Conservation (phyloP, 495 filamentous ascomycete genomes). For the Eremomyces bilateralis region DNA sequence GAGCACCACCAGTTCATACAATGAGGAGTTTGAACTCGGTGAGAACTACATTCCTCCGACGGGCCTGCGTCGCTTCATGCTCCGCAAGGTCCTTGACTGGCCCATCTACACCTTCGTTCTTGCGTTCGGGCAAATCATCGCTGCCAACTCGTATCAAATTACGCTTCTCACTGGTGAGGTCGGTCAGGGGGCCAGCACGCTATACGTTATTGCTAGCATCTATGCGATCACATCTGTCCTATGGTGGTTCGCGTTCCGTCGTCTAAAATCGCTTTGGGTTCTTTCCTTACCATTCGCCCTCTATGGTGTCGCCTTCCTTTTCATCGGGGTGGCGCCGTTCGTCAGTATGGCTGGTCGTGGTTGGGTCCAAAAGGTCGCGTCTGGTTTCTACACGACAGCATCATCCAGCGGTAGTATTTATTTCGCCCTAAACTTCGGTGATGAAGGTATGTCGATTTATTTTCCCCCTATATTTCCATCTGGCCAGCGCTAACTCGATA, state of each 20-base stretch:
- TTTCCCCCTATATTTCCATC: background rate
- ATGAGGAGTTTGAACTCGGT: slow-evolving; percentile 43
- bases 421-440: slow-evolving; percentile 48
- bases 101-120: slow-evolving; percentile 51
- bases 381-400: slow-evolving; percentile 35
- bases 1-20: too few species aligned
- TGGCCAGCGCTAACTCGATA: background rate
- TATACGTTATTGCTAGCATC: slow-evolving; percentile 39
- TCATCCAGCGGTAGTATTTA: slow-evolving; percentile 37
- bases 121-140: slow-evolving; percentile 44
- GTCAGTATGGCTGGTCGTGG: slow-evolving; percentile 18
- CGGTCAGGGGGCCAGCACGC: slow-evolving; percentile 34
- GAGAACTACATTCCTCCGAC: slow-evolving; percentile 42
- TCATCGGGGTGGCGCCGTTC: slow-evolving; percentile 43
- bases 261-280: slow-evolving; percentile 31
- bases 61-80: slow-evolving; percentile 29
- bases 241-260: slow-evolving; percentile 41
- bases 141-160: slow-evolving; percentile 47
- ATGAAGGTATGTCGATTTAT: slow-evolving; percentile 22
- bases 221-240: slow-evolving; percentile 37
- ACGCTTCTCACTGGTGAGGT: slow-evolving; percentile 39
- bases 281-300: slow-evolving; percentile 37
- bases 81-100: slow-evolving; percentile 33
- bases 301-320: slow-evolving; percentile 38
- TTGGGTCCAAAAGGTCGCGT: slow-evolving; percentile 35